phyloP scores from a whole-genome alignment of 1,284 basidiomycete species.

The Fistulinella staudtii region DNA sequence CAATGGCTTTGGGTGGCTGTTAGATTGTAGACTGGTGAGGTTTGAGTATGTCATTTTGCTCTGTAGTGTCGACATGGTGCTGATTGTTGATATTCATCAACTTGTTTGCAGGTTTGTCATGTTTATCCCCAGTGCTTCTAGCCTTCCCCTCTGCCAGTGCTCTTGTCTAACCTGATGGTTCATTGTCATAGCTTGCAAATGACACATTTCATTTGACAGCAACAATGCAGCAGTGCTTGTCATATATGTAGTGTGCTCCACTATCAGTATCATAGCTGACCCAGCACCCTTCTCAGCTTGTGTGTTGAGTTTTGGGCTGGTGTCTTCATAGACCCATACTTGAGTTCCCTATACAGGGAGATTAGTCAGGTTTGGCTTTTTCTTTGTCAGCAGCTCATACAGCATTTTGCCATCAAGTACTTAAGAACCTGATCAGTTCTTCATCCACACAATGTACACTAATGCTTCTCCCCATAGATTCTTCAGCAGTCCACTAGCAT shows the following conservation, averaged over 20 bases:
- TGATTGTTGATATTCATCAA: no score
- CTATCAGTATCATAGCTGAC: background rate
- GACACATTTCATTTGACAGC: background rate
- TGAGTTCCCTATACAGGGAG: background rate
- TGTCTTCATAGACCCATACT: background rate
- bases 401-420: background rate
- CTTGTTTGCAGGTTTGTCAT: no score
- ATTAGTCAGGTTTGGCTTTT: background rate
- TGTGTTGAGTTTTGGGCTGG: background rate
- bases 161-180: no score
- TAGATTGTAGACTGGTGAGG: no score
- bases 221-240: background rate
- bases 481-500: background rate
- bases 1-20: no score
- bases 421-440: background rate
- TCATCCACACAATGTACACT: conserved; percentile 3
- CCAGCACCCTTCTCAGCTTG: background rate
- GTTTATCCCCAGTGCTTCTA: no score
- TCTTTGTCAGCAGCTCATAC: background rate
- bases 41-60: no score
- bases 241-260: background rate
- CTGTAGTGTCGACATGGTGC: no score
- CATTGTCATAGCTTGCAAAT: no score
- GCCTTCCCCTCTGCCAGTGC: no score
- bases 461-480: conserved; percentile 2